phyloP scores from a whole-genome alignment of 176 grass and related monocot genomes.

The Bromus sterilis region DNA sequence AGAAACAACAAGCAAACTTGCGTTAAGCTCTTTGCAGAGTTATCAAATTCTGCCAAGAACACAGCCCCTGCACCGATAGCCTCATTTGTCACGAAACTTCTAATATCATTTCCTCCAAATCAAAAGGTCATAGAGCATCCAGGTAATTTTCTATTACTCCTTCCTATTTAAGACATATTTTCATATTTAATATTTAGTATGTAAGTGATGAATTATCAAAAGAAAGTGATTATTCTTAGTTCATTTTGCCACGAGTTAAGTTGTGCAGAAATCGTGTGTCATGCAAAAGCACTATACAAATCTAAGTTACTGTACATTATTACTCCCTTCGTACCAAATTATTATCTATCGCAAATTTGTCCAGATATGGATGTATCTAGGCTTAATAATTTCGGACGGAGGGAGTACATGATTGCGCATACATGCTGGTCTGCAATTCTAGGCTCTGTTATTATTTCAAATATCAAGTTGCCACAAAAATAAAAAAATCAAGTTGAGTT shows the following conservation, averaged over 20 bases:
- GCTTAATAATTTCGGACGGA: too few relatives aligned
- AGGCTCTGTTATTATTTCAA: not conserved
- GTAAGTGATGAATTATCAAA: not conserved
- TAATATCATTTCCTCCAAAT: slow-evolving; percentile 56
- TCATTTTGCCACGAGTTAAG: not conserved
- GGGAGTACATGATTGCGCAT: not conserved
- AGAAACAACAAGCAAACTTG: slow-evolving; percentile 84
- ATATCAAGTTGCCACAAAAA: too few relatives aligned
- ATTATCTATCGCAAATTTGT: too few relatives aligned
- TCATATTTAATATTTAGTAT: not conserved
- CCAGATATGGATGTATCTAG: too few relatives aligned
- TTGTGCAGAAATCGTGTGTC: not conserved
- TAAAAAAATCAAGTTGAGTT: not conserved
- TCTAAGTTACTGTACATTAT: not conserved
- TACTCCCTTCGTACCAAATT: too few relatives aligned
- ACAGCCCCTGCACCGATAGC: slow-evolving; percentile 64
- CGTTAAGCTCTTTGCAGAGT: slow-evolving; percentile 77
- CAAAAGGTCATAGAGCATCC: slow-evolving; percentile 71
- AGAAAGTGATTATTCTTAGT: not conserved
- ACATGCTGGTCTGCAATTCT: not conserved
- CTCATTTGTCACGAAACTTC: slow-evolving; percentile 84
- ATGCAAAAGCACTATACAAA: not conserved
- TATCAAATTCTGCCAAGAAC: slow-evolving; percentile 53
- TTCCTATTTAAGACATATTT: not conserved
- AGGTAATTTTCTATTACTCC: slow-evolving; percentile 34